Evolutionary conservation across 1,139 yeast species (phyloP).

Genomic region (Kluyveromyces sp.): DNA sequence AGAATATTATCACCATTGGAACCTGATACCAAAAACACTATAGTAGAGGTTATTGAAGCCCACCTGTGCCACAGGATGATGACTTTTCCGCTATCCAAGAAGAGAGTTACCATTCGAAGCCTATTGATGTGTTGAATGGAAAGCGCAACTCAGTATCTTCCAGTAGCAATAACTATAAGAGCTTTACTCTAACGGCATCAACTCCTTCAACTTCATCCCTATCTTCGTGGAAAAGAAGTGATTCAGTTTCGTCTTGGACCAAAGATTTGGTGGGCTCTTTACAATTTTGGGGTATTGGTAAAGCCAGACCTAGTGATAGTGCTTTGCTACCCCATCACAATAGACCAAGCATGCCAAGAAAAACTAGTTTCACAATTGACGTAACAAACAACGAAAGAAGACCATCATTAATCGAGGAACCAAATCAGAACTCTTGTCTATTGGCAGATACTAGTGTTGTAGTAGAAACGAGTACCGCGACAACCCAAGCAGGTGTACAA

Average conservation of each 20-base stretch:
- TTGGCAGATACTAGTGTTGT: background rate
- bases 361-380: background rate
- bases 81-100: background rate
- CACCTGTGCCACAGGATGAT: background rate
- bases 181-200: background rate
- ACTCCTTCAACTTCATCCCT: background rate
- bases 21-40: no score
- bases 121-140: background rate
- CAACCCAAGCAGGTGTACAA: no score
- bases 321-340: background rate
- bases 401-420: background rate
- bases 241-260: slow-evolving; percentile 17
- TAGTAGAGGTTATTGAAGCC: background rate
- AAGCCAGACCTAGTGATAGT: slow-evolving; percentile 12
- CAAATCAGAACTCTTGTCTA: background rate
- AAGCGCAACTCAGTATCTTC: background rate
- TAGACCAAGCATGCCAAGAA: background rate
- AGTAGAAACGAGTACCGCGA: no score
- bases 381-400: background rate
- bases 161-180: background rate
- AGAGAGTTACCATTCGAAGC: background rate
- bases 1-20: slow-evolving; percentile 9
- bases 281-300: slow-evolving; percentile 23
- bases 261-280: slow-evolving; percentile 19
- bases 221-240: slow-evolving; percentile 9